Evolutionary conservation across 2,329 filamentous ascomycete genomes (phyloP).

Genomic region (Colletotrichum echinochloae): DNA sequence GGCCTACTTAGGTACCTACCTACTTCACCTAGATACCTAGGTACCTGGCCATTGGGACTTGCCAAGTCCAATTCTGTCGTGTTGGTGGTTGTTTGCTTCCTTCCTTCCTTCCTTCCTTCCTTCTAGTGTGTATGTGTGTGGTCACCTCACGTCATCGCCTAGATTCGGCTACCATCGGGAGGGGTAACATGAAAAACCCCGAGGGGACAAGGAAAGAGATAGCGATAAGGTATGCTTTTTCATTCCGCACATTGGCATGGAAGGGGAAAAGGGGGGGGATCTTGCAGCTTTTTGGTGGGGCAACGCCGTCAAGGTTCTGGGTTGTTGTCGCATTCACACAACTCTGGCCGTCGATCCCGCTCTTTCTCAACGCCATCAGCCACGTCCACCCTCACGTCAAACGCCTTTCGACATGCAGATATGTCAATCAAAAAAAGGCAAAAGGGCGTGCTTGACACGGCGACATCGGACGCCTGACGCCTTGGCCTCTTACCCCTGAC

Average conservation of each 20-base stretch:
- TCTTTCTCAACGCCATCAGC: background rate
- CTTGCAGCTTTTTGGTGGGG: background rate
- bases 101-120: background rate
- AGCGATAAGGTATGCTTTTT: conserved; percentile 28
- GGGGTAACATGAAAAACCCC: conserved; percentile 2
- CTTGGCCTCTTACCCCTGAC: background rate
- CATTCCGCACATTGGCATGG: conserved; percentile 26
- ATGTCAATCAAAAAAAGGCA: conserved; percentile 21
- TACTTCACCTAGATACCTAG: too few species aligned
- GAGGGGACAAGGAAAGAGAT: conserved; percentile 15
- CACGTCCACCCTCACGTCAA: background rate
- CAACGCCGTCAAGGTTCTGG: background rate
- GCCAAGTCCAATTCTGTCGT: background rate
- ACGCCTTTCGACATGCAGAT: conserved; percentile 20
- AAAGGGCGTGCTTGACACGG: conserved; percentile 31
- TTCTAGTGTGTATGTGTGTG: background rate
- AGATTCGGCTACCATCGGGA: conserved; percentile 35
- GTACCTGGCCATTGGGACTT: conserved; percentile 12
- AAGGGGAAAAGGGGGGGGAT: background rate
- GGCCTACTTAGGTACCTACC: background rate
- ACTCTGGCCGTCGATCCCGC: background rate
- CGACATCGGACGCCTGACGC: conserved; percentile 11
- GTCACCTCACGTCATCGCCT: conserved; percentile 37
- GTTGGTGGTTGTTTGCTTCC: background rate
- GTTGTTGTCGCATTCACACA: background rate